Base-by-base conservation (phyloP, 2,329 filamentous ascomycete species). In the Colletotrichum horii region DNA sequence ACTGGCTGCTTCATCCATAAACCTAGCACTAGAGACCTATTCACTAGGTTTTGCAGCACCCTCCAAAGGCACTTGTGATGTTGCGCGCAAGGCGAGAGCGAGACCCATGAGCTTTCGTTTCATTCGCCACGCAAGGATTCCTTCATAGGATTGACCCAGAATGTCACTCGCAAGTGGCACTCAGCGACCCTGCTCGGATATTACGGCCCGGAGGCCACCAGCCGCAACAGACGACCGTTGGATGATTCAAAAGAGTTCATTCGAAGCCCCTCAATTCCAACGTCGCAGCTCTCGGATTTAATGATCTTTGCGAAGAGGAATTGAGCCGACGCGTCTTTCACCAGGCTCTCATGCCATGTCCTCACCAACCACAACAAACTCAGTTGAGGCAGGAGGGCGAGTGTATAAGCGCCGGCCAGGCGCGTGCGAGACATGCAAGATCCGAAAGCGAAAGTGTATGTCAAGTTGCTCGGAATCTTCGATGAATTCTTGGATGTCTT, bases 401-500 rank as follows among this genome's bases (percentile, higher is more conserved):
- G 55, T 72, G 9, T 72, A 72, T 36, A 72, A 72, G 22, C 70
- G 70, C 19, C 70, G 70, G 9, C 70, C 70, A 5, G 70, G 70
- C 8, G 70, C 70, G 16, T 72, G 70, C 36, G 64, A 72, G 28
- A 68, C 64, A 6, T 72, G 70, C 55, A 72, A 62, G 15, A 56
- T 62, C 9, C 55, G 70, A 15, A 72, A 72, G 26, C 36, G 55
- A 15, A 72, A 69, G 30, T 72, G 70, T 68, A 36, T 28, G 70
- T 68, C 24, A 28, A 52, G 43, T 4, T 19, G 19, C 56, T 24
- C 16, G 24, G 3, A 8, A 22, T 14, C 8, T 12, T 12, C 48
- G 6, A 4, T 11, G 15, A 6, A 32, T 28, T 11, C 19, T 2
- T 66, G 26, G 9, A n/a, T 1, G 9, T 12, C 2, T 7, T n/a